Conservation (phyloP, 2,329 filamentous ascomycete species). For the Colletotrichum destructivum region DNA sequence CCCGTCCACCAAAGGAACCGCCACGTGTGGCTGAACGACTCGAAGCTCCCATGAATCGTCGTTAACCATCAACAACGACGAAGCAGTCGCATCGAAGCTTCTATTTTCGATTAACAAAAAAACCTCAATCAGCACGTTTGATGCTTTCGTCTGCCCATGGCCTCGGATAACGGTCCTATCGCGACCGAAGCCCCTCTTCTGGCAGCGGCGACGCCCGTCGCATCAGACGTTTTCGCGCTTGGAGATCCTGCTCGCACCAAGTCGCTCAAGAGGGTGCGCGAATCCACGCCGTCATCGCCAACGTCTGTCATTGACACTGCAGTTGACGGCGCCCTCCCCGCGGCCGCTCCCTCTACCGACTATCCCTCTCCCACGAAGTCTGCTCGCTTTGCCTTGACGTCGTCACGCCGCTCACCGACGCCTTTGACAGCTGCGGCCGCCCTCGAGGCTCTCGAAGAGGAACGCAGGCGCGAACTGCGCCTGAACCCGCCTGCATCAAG, state of each 20-base stretch:
- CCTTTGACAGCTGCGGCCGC: slow-evolving; percentile 60
- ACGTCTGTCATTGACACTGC: slow-evolving; percentile 48
- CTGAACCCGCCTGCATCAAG: slow-evolving; percentile 61
- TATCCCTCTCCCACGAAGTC: slow-evolving; percentile 67
- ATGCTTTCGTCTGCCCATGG: slow-evolving; percentile 58
- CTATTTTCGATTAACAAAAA: not conserved
- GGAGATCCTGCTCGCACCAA: slow-evolving; percentile 54
- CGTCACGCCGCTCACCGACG: slow-evolving; percentile 60
- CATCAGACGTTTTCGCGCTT: slow-evolving; percentile 57
- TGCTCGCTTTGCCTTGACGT: slow-evolving; percentile 62
- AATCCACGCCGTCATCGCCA: slow-evolving; percentile 58
- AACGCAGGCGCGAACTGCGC: slow-evolving; percentile 59
- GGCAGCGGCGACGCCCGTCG: slow-evolving; percentile 54
- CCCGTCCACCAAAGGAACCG: slow-evolving; percentile 37
- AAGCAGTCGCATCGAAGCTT: slow-evolving; percentile 34
- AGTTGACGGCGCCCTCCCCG: slow-evolving; percentile 28
- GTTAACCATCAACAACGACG: slow-evolving; percentile 35
- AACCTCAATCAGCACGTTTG: slow-evolving; percentile 22
- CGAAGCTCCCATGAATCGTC: slow-evolving; percentile 39
- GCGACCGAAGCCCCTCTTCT: slow-evolving; percentile 66
- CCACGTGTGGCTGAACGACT: slow-evolving; percentile 41
- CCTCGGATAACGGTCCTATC: slow-evolving; percentile 67
- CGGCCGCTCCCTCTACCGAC: slow-evolving; percentile 25
- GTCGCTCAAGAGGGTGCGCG: slow-evolving; percentile 60
- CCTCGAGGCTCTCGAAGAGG: slow-evolving; percentile 69